Evolutionary conservation across 352 stramenopile species (phyloP), one percentile per base, ranked within the genome.

Genomic region (Nothophytophthora sp.): DNA sequence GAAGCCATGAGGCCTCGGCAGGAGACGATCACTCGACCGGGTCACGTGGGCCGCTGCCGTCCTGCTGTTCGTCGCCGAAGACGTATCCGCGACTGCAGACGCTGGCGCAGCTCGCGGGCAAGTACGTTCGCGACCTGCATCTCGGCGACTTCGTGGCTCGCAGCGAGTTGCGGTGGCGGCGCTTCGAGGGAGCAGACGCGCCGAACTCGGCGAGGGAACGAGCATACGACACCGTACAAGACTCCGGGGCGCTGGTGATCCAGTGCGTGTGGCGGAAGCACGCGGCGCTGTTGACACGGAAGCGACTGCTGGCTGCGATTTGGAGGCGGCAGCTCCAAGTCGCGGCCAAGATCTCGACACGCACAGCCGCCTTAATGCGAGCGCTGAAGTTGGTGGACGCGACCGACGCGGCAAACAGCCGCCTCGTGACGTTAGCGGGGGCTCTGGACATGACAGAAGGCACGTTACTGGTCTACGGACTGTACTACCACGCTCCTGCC

Each of bases 161-260:
- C 13, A 86, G 78, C 24, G 52, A 66, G 24, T 22, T 34, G 20
- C 73, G 76, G 1, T 89, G 73, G 75, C 20, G 32, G 5, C 52
- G 33, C 12, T 76, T 82, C 23, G 42, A 66, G n/a, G 39, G 60
- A 24, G 37, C 50, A 15, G 58, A 80, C 30, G 53, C 59, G 8
- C 55, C 50, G 2, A 59, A 55, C 47, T 67, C 44, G 22, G 49
- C 61, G 5, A 62, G 52, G 43, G 16, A 41, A 28, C 53, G 35
- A 16, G 60, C 70, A 1, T 55, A 55, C 9, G 50, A 32, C 12
- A 47, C 63, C 4, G 61, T 70, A 19, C 62, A 63, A 25, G 22
- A 63, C 12, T 80, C 69, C 1, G 69, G 63, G 1, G 63, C 69
- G 22, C 33, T 88, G 5, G 78, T 87, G 28, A 66, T 87, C 19